Evolutionary conservation across 2,329 filamentous ascomycete genomes (phyloP).

Genomic region (Diplodia corticola): DNA sequence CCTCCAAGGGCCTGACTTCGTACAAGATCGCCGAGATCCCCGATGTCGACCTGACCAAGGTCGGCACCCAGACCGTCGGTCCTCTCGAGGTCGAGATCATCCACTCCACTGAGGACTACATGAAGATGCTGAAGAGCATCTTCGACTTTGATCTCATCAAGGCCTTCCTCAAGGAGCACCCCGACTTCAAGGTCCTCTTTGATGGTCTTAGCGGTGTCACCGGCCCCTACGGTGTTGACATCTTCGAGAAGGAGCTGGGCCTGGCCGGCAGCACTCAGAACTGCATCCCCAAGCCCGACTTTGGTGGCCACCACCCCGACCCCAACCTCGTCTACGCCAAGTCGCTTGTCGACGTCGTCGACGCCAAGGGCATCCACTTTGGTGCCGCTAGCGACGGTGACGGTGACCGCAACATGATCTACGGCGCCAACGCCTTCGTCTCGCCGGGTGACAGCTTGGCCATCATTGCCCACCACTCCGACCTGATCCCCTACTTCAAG

Average conservation of each 20-base stretch:
- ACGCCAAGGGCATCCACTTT: conserved; percentile 89
- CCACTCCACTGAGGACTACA: conserved; percentile 89
- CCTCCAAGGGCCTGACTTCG: conserved; percentile 82
- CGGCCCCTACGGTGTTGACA: conserved; percentile 89
- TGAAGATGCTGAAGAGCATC: conserved; percentile 95
- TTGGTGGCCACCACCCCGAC: conserved; percentile 95
- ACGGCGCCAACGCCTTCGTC: conserved; percentile 93
- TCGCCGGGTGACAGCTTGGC: conserved; percentile 96
- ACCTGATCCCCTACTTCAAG: conserved; percentile 97
- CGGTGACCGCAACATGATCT: conserved; percentile 99
- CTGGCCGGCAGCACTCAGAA: conserved; percentile 83
- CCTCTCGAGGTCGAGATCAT: conserved; percentile 91
- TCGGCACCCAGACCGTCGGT: conserved; percentile 84
- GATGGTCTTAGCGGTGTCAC: conserved; percentile 94
- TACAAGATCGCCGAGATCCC: conserved; percentile 92
- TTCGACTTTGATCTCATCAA: conserved; percentile 98
- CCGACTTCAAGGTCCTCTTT: conserved; percentile 95
- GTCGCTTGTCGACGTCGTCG: conserved; percentile 89
- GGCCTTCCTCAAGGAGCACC: conserved; percentile 82
- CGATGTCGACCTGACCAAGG: conserved; percentile 77
- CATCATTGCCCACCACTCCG: conserved; percentile 95
- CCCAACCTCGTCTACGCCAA: conserved; percentile 97
- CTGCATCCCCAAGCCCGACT: conserved; percentile 88
- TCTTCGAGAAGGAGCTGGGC: conserved; percentile 92
- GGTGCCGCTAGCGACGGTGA: conserved; percentile 96